Evolutionary conservation across 2,329 filamentous ascomycete genomes (phyloP).

Genomic region (Pseudocercospora fijiensis): DNA sequence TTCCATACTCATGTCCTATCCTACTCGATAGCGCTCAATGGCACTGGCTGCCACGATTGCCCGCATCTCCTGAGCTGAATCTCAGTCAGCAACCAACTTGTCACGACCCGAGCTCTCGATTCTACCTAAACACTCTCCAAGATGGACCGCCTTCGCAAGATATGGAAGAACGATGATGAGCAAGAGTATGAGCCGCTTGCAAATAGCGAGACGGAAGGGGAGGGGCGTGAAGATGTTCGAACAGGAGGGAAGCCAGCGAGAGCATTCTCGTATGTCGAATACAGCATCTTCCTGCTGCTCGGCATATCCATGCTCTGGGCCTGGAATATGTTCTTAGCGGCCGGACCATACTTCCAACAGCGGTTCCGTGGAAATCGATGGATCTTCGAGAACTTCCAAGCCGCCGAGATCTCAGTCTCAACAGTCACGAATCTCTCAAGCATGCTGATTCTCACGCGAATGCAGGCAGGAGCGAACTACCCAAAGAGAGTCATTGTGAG

Average conservation of each 20-base stretch:
- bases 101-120: neutral
- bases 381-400: constrained; percentile 81
- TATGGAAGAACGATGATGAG: constrained; percentile 30
- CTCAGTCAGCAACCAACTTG: neutral
- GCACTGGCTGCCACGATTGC: neutral
- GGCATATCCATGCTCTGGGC: constrained; percentile 97
- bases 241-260: neutral
- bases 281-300: constrained; percentile 77
- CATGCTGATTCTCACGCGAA: constrained; percentile 73
- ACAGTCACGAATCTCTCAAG: constrained; percentile 77
- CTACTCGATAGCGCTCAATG: neutral
- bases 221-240: constrained; percentile 16
- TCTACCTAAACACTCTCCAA: neutral
- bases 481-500: constrained; percentile 78
- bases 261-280: constrained; percentile 59
- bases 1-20: neutral
- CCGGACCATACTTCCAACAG: constrained; percentile 85
- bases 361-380: constrained; percentile 71
- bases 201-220: constrained; percentile 25
- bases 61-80: neutral
- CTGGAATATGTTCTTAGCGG: constrained; percentile 99
- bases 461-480: constrained; percentile 82
- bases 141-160: constrained; percentile 31
- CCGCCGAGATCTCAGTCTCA: constrained; percentile 81
- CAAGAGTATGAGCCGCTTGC: constrained; percentile 36